Evolutionary conservation across 2,329 filamentous ascomycete genomes (phyloP).

Genomic region (Colletotrichum cordylinicola): DNA sequence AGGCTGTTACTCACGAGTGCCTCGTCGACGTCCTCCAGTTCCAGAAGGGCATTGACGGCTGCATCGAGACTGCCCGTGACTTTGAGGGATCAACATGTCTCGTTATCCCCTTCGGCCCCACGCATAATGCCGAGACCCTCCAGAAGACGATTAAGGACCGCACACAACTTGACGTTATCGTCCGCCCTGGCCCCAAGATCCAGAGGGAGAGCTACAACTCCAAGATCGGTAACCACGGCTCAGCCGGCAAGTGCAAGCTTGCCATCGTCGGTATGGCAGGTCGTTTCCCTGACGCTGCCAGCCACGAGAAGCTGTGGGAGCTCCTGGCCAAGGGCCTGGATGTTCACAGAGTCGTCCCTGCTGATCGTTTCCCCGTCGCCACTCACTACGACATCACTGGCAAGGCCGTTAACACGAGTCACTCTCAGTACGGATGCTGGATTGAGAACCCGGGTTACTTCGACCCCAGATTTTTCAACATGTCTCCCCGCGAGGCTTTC

Average conservation of each 20-base stretch:
- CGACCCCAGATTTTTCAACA: constrained; percentile 75
- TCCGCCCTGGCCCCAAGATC: constrained; percentile 42
- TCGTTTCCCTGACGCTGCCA: constrained; percentile 46
- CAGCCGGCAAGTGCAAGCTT: constrained; percentile 67
- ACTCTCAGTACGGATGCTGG: constrained; percentile 44
- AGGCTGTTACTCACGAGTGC: constrained; percentile 52
- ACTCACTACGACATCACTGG: constrained; percentile 67
- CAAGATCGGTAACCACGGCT: constrained; percentile 52
- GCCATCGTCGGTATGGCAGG: constrained; percentile 75
- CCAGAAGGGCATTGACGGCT: constrained; percentile 52
- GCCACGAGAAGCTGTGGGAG: constrained; percentile 51
- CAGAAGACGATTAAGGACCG: constrained; percentile 46
- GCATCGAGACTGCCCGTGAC: constrained; percentile 45
- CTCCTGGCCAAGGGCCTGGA: constrained; percentile 69
- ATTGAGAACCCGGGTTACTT: constrained; percentile 71
- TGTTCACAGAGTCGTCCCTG: constrained; percentile 62
- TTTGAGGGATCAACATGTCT: constrained; percentile 46
- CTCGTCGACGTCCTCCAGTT: constrained; percentile 55
- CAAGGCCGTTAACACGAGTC: constrained; percentile 65
- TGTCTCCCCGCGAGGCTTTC: constrained; percentile 70
- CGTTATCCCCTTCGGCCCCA: constrained; percentile 56
- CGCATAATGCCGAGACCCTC: constrained; percentile 52
- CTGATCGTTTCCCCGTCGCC: constrained; percentile 66
- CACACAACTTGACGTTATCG: constrained; percentile 47
- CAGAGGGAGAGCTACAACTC: constrained; percentile 37